Evolutionary conservation across 2,329 filamentous ascomycete genomes (phyloP).

Genomic region (Cadophora sp.): DNA sequence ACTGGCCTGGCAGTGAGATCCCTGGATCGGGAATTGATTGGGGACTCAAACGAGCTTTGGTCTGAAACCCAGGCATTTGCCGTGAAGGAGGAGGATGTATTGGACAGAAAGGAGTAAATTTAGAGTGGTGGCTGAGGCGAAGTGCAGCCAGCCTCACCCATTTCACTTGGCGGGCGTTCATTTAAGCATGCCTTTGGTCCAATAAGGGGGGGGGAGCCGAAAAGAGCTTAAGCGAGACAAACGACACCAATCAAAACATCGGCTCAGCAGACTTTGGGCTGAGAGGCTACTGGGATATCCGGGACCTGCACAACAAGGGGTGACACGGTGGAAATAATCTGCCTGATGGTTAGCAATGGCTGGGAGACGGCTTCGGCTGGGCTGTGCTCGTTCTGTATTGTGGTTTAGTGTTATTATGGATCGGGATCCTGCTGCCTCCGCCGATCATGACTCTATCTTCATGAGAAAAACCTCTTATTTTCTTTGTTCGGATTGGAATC

Average conservation of each 20-base stretch:
- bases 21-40: neutral
- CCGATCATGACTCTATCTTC: neutral
- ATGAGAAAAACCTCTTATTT: neutral
- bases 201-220: neutral
- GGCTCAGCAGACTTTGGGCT: neutral
- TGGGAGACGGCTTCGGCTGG: neutral
- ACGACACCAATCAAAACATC: constrained; percentile 2
- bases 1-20: neutral
- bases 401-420: constrained; percentile 6
- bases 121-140: constrained; percentile 26
- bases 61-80: constrained; percentile 5
- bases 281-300: neutral
- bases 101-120: constrained; percentile 20
- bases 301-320: neutral
- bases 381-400: neutral
- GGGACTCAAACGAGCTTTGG: neutral
- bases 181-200: neutral
- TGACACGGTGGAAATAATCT: constrained; percentile 15
- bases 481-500: neutral
- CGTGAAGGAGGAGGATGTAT: neutral
- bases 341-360: constrained; percentile 5
- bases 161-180: constrained; percentile 5
- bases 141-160: constrained; percentile 2
- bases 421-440: constrained; percentile 7
- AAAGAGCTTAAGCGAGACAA: neutral